Evolutionary conservation across 2,329 filamentous ascomycete species (phyloP).

Genomic region (Zymoseptoria tritici): DNA sequence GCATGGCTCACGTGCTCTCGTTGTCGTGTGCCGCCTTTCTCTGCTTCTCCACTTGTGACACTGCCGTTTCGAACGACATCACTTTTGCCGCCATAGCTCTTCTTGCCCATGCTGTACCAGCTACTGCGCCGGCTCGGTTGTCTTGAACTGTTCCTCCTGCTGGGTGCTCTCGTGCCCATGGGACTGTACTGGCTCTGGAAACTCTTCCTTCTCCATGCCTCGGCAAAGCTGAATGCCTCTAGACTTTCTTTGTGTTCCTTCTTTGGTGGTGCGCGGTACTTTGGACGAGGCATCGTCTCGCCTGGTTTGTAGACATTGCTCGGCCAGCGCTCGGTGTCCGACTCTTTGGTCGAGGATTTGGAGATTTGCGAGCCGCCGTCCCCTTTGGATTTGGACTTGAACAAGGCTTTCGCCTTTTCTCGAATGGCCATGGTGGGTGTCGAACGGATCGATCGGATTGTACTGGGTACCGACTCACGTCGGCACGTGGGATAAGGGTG

Average conservation of each 20-base stretch:
- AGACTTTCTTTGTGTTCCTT: constrained; percentile 45
- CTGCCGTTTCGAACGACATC: constrained; percentile 15
- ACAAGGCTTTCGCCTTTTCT: constrained; percentile 39
- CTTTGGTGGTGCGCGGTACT: constrained; percentile 43
- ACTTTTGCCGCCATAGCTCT: constrained; percentile 18
- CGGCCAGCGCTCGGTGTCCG: constrained; percentile 30
- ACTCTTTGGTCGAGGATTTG: constrained; percentile 21
- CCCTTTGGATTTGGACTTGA: constrained; percentile 30
- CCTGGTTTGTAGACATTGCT: constrained; percentile 44
- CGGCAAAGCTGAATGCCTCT: constrained; percentile 41
- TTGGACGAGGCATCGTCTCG: constrained; percentile 45
- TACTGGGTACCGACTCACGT: neutral
- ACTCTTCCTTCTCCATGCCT: constrained; percentile 41
- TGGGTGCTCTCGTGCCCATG: constrained; percentile 43
- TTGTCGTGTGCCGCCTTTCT: constrained; percentile 12
- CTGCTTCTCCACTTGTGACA: constrained; percentile 14
- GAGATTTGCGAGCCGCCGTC: constrained; percentile 22
- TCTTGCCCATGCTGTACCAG: constrained; percentile 22
- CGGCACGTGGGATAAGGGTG: neutral
- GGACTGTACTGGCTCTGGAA: constrained; percentile 41
- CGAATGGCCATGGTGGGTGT: constrained; percentile 38
- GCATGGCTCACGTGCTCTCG: constrained; percentile 14
- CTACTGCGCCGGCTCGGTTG: constrained; percentile 20
- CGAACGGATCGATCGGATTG: constrained; percentile 1
- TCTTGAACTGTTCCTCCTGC: constrained; percentile 24